These are phyloP conservation scores for Penicillium ochrochloron DNA, from an alignment of 495 filamentous ascomycete genomes.

Conservation along the genomic window DNA sequence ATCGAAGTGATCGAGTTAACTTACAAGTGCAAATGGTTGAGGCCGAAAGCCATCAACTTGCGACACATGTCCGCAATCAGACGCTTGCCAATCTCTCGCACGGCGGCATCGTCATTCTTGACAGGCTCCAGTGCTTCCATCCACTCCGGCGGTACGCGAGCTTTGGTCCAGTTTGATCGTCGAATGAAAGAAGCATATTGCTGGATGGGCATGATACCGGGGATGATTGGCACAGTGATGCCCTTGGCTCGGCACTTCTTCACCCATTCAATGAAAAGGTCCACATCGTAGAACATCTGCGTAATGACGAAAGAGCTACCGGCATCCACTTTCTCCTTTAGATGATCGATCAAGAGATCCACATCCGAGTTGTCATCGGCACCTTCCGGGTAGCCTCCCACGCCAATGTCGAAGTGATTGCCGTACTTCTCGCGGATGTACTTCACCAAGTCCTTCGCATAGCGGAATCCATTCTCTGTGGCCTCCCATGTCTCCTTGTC, in stretches of 20 bases:
- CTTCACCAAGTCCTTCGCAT: slow-evolving; percentile 90
- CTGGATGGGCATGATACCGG: slow-evolving; percentile 98
- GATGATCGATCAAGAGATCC: slow-evolving; percentile 82
- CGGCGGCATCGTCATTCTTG: slow-evolving; percentile 94
- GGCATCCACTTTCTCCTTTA: slow-evolving; percentile 97
- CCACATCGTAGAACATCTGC: slow-evolving; percentile 99
- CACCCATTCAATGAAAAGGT: slow-evolving; percentile 93
- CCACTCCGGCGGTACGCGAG: slow-evolving; percentile 80
- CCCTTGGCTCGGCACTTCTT: slow-evolving; percentile 80
- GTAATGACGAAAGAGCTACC: slow-evolving; percentile 94
- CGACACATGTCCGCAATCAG: slow-evolving; percentile 93
- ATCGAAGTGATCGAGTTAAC: slow-evolving; percentile 22
- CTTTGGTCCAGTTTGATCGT: slow-evolving; percentile 86
- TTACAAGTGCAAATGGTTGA: slow-evolving; percentile 90
- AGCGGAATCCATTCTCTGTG: slow-evolving; percentile 81
- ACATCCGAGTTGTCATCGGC: slow-evolving; percentile 89
- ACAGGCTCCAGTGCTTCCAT: slow-evolving; percentile 82
- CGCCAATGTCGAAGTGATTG: slow-evolving; percentile 96
- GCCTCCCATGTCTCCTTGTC: slow-evolving; percentile 95
- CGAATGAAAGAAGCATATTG: slow-evolving; percentile 92
- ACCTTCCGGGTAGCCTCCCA: slow-evolving; percentile 97
- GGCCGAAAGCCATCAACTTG: slow-evolving; percentile 77
- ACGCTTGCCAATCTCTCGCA: slow-evolving; percentile 85
- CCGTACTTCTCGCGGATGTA: slow-evolving; percentile 91
- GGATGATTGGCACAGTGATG: slow-evolving; percentile 88